A percentile compares a stretch with the other conserved stretches of the same genome.
These are phyloP conservation scores for Mariannaea elegans DNA, from an alignment of 2,329 filamentous ascomycete genomes.

Conservation along the genomic window DNA sequence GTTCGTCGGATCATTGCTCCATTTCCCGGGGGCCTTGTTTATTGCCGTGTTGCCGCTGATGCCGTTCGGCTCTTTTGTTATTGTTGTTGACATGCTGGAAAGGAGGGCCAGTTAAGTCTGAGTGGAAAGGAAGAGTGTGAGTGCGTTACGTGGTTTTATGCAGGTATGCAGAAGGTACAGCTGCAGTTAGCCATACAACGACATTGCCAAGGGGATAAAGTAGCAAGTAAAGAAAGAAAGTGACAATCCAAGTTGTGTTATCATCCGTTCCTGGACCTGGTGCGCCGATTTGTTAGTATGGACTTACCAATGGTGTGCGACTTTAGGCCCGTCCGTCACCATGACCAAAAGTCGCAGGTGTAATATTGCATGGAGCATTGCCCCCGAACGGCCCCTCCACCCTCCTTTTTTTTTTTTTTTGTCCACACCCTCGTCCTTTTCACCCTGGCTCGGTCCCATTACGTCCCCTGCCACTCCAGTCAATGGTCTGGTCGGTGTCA, in stretches of 20 bases:
- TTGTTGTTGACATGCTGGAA: background rate
- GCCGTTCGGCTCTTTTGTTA: too few relatives aligned
- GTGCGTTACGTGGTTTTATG: background rate
- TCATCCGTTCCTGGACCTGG: constrained; percentile 14
- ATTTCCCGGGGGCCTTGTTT: constrained; percentile 4
- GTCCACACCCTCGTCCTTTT: constrained; percentile 5
- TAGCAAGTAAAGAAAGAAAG: constrained; percentile 11
- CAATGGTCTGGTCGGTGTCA: constrained; percentile 9
- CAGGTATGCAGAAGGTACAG: too few relatives aligned
- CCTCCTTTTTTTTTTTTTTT: background rate
- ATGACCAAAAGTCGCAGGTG: too few relatives aligned
- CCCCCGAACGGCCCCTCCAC: constrained; percentile 15
- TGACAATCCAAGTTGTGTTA: constrained; percentile 11
- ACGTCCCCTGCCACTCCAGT: constrained; percentile 23
- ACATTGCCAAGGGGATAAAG: background rate
- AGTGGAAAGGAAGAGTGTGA: background rate
- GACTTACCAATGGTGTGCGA: too few relatives aligned
- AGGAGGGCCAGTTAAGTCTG: background rate
- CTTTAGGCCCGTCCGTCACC: too few relatives aligned
- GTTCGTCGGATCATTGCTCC: constrained; percentile 10
- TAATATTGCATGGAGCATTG: constrained; percentile 20
- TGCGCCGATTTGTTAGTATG: too few relatives aligned
- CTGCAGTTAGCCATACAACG: too few relatives aligned
- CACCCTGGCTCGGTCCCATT: constrained; percentile 10
- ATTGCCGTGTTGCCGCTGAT: too few relatives aligned